Conservation (phyloP, 192 early-diverging fungal genomes). For the Cetraspora pellucida region DNA sequence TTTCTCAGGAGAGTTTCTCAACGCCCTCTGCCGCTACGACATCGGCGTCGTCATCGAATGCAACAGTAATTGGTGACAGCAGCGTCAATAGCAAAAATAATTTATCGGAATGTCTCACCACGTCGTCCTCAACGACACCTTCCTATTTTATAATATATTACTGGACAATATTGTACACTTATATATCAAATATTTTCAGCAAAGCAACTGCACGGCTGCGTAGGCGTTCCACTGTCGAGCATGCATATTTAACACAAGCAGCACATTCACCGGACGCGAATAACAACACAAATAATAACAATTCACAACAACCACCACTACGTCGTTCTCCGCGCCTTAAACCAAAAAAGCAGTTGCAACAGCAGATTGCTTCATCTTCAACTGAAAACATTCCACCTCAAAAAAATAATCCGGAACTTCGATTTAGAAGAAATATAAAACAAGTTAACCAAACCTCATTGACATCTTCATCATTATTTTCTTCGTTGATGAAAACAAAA, state of each 20-base stretch:
- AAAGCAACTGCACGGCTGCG: conserved; percentile 19
- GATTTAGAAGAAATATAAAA: conserved; percentile 3
- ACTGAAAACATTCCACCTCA: background rate
- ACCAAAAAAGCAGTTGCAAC: conserved; percentile 27
- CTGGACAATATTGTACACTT: conserved; percentile 31
- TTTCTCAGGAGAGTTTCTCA: conserved; percentile 13
- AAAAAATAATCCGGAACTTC: background rate
- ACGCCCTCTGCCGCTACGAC: background rate
- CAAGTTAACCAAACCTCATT: background rate
- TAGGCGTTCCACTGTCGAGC: background rate
- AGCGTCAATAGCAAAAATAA: conserved; percentile 8
- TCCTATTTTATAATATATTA: conserved; percentile 29
- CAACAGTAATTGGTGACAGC: conserved; percentile 1
- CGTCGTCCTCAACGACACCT: conserved; percentile 16
- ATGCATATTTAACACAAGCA: conserved; percentile 25
- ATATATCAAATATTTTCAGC: conserved; percentile 25
- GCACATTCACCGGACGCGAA: background rate
- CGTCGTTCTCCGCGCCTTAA: conserved; percentile 25
- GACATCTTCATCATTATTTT: conserved; percentile 19
- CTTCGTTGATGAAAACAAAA: conserved; percentile 47
- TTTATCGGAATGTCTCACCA: conserved; percentile 7
- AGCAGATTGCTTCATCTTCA: conserved; percentile 7
- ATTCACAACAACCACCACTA: background rate
- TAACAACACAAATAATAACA: conserved; percentile 4
- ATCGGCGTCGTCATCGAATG: conserved; percentile 9